Conservation (phyloP, 2,329 filamentous ascomycete species). For the Fusarium azukiicola region DNA sequence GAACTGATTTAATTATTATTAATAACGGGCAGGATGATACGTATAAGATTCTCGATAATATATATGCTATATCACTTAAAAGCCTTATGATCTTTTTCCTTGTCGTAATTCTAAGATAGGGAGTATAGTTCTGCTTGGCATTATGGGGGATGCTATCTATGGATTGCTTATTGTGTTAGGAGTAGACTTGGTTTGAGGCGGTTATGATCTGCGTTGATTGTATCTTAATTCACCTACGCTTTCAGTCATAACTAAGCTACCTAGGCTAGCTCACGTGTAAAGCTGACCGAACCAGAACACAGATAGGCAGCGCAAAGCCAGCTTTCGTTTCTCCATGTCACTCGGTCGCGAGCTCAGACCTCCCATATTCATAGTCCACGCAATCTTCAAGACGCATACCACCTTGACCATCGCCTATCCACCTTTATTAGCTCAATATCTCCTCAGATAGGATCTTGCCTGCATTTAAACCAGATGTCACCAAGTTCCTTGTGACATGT, state of each 20-base stretch:
- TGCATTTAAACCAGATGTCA: slow-evolving; percentile 1
- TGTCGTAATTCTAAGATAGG: neutral
- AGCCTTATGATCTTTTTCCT: neutral
- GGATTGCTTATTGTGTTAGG: neutral
- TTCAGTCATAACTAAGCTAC: neutral
- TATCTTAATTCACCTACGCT: neutral
- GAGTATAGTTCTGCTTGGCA: neutral
- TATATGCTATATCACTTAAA: neutral
- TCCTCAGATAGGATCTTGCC: neutral
- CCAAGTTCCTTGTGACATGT: slow-evolving; percentile 3
- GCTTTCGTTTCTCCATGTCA: neutral
- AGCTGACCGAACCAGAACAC: neutral
- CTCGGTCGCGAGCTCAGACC: neutral
- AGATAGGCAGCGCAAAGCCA: neutral
- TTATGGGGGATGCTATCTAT: neutral
- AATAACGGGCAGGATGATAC: neutral
- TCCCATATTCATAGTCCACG: neutral
- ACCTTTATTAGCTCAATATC: neutral
- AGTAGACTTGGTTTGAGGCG: neutral
- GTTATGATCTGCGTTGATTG: neutral
- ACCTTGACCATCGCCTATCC: neutral
- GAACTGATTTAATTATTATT: neutral
- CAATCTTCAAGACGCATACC: neutral
- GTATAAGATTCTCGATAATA: neutral
- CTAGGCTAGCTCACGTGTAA: neutral